Conservation (phyloP, 352 stramenopile species). For the Globisporangium nunn region DNA sequence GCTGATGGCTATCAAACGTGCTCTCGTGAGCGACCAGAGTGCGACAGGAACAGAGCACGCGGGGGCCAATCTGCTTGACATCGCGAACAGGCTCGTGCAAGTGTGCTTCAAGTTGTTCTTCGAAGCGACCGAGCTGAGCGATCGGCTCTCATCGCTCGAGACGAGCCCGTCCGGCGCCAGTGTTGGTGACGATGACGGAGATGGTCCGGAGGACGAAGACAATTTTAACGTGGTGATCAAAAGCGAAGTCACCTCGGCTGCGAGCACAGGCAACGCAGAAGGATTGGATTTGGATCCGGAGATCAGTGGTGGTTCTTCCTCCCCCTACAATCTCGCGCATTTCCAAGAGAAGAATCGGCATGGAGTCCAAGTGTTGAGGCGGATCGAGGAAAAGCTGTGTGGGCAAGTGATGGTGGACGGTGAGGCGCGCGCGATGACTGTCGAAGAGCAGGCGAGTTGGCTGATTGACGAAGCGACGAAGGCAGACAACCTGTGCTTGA, state of each 20-base stretch:
- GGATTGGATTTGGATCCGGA: slow-evolving; percentile 2
- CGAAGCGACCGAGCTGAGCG: slow-evolving; percentile 53
- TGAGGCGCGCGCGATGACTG: slow-evolving; percentile 32
- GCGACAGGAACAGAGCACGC: background rate
- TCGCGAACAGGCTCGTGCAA: slow-evolving; percentile 29
- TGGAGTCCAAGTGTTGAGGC: slow-evolving; percentile 59
- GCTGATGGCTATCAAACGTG: slow-evolving; percentile 21
- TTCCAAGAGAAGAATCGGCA: slow-evolving; percentile 35
- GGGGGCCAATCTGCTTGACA: slow-evolving; percentile 17
- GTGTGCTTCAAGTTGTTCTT: slow-evolving; percentile 57
- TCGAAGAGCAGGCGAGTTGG: slow-evolving; percentile 74
- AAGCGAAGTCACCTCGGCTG: slow-evolving; percentile 2
- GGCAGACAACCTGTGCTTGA: slow-evolving; percentile 78
- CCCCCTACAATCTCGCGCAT: background rate
- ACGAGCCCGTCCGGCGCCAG: slow-evolving; percentile 6
- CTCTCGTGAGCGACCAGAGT: slow-evolving; percentile 8
- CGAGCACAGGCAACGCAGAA: slow-evolving; percentile 2
- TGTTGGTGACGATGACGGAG: slow-evolving; percentile 6
- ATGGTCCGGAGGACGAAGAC: slow-evolving; percentile 5
- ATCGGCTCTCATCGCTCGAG: slow-evolving; percentile 32
- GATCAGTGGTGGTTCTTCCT: background rate
- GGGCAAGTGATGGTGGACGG: slow-evolving; percentile 34
- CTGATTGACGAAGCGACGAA: slow-evolving; percentile 74
- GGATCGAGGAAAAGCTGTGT: slow-evolving; percentile 70
- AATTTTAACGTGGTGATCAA: slow-evolving; percentile 11